Conservation (phyloP, 306 rosid genomes). For the Albizia julibrissin region DNA sequence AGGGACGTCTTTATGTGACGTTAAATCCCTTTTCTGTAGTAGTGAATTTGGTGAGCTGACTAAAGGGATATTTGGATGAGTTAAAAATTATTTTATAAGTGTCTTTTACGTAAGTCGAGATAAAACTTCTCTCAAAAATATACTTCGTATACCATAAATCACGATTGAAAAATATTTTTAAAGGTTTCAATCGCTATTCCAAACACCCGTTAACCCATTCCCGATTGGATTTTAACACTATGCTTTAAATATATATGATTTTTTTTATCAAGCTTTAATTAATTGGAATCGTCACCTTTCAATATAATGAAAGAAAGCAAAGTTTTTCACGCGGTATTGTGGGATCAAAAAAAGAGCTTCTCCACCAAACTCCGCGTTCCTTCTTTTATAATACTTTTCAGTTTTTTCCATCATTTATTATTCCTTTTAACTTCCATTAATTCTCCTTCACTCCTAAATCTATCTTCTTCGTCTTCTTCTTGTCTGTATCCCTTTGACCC, state of each 20-base stretch:
- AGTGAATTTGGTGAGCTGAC: too few relatives aligned
- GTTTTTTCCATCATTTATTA: background rate
- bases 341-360: background rate
- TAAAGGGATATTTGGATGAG: too few relatives aligned
- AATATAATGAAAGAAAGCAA: background rate
- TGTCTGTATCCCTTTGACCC: slow-evolving; percentile 27
- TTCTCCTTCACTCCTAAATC: background rate
- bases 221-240: too few relatives aligned
- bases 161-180: too few relatives aligned
- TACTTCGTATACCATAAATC: too few relatives aligned
- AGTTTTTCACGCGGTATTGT: slow-evolving; percentile 20
- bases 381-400: background rate
- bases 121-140: too few relatives aligned
- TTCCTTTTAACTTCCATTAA: background rate
- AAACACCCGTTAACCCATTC: too few relatives aligned
- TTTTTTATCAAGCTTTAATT: background rate
- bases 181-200: too few relatives aligned
- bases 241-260: background rate
- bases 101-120: too few relatives aligned
- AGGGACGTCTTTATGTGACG: too few relatives aligned
- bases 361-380: slow-evolving; percentile 4
- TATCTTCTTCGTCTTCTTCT: slow-evolving; percentile 30
- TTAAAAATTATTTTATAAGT: too few relatives aligned
- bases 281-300: background rate
- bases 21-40: too few relatives aligned